Conservation (phyloP, 164 flowering plant genomes). For the Cinnamomum micranthum region DNA sequence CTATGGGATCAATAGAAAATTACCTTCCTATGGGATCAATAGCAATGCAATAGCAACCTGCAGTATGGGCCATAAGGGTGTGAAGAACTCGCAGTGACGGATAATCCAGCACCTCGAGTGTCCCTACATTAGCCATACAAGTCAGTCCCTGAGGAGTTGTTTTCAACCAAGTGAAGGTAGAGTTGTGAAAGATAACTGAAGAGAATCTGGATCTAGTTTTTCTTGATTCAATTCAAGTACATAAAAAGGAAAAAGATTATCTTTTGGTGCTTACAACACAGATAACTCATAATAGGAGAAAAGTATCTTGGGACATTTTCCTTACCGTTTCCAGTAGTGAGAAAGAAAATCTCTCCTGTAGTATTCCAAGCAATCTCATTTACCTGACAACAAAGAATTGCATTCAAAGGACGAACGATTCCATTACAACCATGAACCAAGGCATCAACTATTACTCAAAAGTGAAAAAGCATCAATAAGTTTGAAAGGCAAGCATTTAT, state of each 20-base stretch:
- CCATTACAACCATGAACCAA: too few relatives aligned
- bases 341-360: constrained; percentile 85
- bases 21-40: constrained; percentile 95
- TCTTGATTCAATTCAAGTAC: background rate
- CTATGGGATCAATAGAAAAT: constrained; percentile 63
- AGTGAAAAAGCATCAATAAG: background rate
- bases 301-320: background rate
- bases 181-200: background rate
- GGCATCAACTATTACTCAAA: background rate
- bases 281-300: background rate
- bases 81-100: constrained; percentile 80
- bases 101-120: constrained; percentile 87
- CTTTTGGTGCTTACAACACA: background rate
- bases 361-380: constrained; percentile 97
- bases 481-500: background rate
- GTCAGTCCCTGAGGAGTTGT: background rate
- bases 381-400: constrained; percentile 44
- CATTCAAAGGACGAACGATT: background rate
- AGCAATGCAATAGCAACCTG: constrained; percentile 98
- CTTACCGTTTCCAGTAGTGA: constrained; percentile 92
- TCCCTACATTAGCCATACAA: constrained; percentile 44
- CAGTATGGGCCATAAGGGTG: constrained; percentile 94
- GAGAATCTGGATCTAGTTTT: background rate
- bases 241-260: background rate
- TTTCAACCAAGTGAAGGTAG: background rate